A percentile compares a stretch with the other conserved stretches of the same genome.
Evolutionary conservation across 352 stramenopile genomes (phyloP).

Genomic region (Phytophthora idaei): DNA sequence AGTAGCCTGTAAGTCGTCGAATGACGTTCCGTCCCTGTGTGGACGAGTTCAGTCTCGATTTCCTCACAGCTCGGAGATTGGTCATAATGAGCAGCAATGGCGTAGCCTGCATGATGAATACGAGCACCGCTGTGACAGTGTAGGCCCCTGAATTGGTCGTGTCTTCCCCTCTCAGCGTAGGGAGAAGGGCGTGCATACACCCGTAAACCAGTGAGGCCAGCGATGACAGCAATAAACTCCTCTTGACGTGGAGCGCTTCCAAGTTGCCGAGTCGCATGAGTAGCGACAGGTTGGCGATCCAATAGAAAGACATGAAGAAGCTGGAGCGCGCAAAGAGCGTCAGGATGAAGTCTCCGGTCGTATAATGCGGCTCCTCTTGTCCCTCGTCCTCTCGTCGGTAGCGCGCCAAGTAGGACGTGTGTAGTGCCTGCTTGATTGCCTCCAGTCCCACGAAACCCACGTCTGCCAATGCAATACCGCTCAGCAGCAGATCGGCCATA

Average conservation of each 20-base stretch:
- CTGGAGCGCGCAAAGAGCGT: conserved; percentile 57
- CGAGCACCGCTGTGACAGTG: conserved; percentile 46
- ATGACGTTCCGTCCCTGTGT: conserved; percentile 65
- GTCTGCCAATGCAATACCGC: conserved; percentile 69
- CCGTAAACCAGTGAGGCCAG: conserved; percentile 58
- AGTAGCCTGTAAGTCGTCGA: conserved; percentile 60
- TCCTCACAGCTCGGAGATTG: conserved; percentile 57
- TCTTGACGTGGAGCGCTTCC: conserved; percentile 55
- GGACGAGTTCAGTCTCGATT: conserved; percentile 60
- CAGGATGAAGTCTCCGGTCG: conserved; percentile 30
- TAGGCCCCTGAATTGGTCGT: conserved; percentile 33
- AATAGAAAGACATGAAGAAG: conserved; percentile 83
- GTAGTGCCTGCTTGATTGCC: conserved; percentile 48
- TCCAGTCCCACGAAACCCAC: conserved; percentile 57
- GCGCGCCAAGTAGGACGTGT: conserved; percentile 53
- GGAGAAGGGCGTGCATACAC: conserved; percentile 54
- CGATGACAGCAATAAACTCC: conserved; percentile 56
- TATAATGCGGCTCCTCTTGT: conserved; percentile 3
- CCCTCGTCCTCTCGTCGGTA: conserved; percentile 25
- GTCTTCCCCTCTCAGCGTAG: conserved; percentile 14
- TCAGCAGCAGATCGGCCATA: conserved; percentile 70
- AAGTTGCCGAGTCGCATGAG: conserved; percentile 66
- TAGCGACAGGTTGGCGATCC: conserved; percentile 72
- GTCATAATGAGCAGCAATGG: conserved; percentile 48
- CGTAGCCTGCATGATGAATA: conserved; percentile 53